phyloP scores from a whole-genome alignment of 2,329 filamentous ascomycete genomes.

The Penicillium hesseltinei region DNA sequence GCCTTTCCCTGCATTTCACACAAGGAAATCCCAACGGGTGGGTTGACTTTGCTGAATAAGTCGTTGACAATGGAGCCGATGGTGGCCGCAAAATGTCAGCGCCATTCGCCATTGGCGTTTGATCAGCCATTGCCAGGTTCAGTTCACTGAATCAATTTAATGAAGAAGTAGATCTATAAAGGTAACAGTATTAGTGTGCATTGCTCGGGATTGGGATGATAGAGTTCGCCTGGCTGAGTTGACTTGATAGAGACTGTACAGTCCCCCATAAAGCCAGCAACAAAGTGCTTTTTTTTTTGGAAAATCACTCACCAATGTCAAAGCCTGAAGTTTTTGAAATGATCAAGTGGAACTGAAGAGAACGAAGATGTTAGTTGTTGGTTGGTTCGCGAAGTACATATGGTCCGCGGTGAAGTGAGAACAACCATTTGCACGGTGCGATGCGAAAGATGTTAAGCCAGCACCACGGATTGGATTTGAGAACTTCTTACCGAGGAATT shows the following conservation, averaged over 20 bases:
- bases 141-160: not conserved
- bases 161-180: not conserved
- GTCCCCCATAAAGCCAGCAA: not conserved
- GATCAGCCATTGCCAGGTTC: not conserved
- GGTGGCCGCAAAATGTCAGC: not conserved
- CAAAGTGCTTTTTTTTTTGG: not conserved
- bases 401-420: not conserved
- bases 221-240: not conserved
- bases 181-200: not conserved
- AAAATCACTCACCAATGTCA: not conserved
- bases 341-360: not conserved
- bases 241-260: not conserved
- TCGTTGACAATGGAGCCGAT: not conserved
- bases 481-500: not conserved
- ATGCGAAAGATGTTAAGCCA: not conserved
- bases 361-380: not conserved
- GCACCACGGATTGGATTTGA: not conserved
- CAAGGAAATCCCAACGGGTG: not conserved
- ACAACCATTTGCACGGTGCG: not conserved
- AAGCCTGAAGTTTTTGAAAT: not conserved
- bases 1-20: not conserved
- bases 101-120: not conserved
- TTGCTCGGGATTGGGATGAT: not conserved
- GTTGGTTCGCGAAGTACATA: not conserved
- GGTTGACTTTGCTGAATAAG: not conserved